Percentiles rank a stretch among this genome's conserved stretches.
Conservation (phyloP, 352 stramenopile species). For the Globisporangium spinosum region DNA sequence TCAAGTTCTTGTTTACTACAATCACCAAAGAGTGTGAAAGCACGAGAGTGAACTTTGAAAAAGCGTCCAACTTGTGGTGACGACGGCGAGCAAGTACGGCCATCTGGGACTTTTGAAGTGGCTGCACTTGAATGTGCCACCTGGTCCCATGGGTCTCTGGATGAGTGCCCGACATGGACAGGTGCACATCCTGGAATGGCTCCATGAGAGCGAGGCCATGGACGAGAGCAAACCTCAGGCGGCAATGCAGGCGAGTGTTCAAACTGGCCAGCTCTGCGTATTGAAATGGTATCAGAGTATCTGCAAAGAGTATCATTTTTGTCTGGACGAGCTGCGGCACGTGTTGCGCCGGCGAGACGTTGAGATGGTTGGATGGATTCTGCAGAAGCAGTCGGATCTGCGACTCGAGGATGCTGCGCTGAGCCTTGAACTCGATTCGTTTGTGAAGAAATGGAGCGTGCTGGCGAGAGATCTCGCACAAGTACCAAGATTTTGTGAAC, state of each 20-base stretch:
- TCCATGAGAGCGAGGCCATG: not conserved
- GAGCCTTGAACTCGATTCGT: not conserved
- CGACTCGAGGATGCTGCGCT: not conserved
- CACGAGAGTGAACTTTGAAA: not conserved
- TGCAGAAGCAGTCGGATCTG: slow-evolving; percentile 14
- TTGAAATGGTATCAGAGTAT: slow-evolving; percentile 4
- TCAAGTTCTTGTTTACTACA: not conserved
- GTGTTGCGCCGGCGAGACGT: not conserved
- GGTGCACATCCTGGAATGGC: slow-evolving; percentile 5
- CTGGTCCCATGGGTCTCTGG: not conserved
- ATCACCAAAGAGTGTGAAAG: not conserved
- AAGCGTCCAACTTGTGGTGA: slow-evolving; percentile 1
- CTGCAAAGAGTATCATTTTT: not conserved
- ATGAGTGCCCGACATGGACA: slow-evolving; percentile 7
- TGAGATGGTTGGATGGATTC: not conserved
- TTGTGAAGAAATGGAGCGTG: not conserved
- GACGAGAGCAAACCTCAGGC: not conserved
- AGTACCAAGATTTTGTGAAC: not conserved
- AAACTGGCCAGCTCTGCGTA: not conserved
- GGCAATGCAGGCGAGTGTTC: slow-evolving; percentile 2
- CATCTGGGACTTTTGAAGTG: not conserved
- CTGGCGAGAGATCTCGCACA: not conserved
- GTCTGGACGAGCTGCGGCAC: slow-evolving; percentile 1
- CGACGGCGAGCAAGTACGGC: slow-evolving; percentile 1
- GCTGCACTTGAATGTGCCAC: not conserved